Evolutionary conservation across 805 yeast species (phyloP).

Genomic region (Starmerella roubikii): DNA sequence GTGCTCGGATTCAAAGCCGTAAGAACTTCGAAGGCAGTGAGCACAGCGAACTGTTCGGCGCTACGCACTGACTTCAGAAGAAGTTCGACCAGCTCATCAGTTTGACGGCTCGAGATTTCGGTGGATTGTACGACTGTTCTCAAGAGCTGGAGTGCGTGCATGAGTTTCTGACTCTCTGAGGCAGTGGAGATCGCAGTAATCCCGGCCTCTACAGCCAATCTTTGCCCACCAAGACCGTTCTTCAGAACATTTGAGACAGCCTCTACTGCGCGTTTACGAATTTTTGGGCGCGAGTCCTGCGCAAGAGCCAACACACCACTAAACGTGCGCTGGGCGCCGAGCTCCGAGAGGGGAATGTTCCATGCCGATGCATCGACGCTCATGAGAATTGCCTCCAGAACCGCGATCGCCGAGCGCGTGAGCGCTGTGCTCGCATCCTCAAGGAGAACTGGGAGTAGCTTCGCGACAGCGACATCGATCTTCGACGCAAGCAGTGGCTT

Average conservation of each 20-base stretch:
- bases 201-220: constrained; percentile 68
- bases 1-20: constrained; percentile 48
- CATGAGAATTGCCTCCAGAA: constrained; percentile 60
- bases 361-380: constrained; percentile 76
- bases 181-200: constrained; percentile 49
- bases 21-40: constrained; percentile 70
- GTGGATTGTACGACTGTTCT: constrained; percentile 41
- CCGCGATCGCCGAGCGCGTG: constrained; percentile 71
- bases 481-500: constrained; percentile 54
- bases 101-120: constrained; percentile 53
- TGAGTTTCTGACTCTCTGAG: constrained; percentile 31
- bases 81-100: constrained; percentile 62
- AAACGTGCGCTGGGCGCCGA: constrained; percentile 21
- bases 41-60: constrained; percentile 72
- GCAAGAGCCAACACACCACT: constrained; percentile 39
- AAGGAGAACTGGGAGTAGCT: constrained; percentile 69
- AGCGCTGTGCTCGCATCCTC: constrained; percentile 65
- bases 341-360: constrained; percentile 28
- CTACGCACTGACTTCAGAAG: constrained; percentile 65
- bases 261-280: constrained; percentile 88
- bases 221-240: constrained; percentile 65
- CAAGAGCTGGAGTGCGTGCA: constrained; percentile 69
- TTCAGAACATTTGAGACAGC: constrained; percentile 54
- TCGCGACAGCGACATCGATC: constrained; percentile 63
- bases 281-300: constrained; percentile 84